Evolutionary conservation across 805 yeast genomes (phyloP).

Genomic region (Wickerhamomyces mucosus): DNA sequence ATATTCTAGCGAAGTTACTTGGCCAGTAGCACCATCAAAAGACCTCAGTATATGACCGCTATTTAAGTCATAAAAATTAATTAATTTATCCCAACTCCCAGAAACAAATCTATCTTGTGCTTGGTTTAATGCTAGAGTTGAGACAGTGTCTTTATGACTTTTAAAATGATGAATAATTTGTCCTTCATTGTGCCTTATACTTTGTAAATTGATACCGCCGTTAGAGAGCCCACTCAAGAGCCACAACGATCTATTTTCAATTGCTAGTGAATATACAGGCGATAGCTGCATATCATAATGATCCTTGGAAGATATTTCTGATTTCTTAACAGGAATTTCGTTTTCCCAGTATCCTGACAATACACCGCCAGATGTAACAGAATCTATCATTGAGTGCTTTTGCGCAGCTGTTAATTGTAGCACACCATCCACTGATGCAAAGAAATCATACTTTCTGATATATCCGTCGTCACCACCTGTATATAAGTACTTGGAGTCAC

Average conservation of each 20-base stretch:
- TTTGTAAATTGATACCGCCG: conserved; percentile 84
- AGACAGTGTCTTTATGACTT: conserved; percentile 65
- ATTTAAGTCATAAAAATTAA: conserved; percentile 79
- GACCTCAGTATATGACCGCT: conserved; percentile 46
- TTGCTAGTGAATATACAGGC: conserved; percentile 85
- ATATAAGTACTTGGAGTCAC: conserved; percentile 77
- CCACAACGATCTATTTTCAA: conserved; percentile 77
- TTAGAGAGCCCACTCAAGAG: conserved; percentile 67
- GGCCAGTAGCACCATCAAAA: conserved; percentile 60
- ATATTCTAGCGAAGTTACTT: conserved; percentile 65
- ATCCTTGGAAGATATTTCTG: conserved; percentile 24
- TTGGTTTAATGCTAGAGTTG: conserved; percentile 54
- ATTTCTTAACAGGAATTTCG: conserved; percentile 67
- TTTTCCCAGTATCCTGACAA: conserved; percentile 89
- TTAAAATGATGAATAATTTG: conserved; percentile 66
- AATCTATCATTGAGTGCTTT: conserved; percentile 78
- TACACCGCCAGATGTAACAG: conserved; percentile 78
- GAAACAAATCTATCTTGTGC: conserved; percentile 58
- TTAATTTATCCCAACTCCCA: conserved; percentile 85
- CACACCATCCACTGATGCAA: conserved; percentile 78
- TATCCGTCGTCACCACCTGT: conserved; percentile 97
- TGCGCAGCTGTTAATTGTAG: conserved; percentile 85
- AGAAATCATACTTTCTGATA: conserved; percentile 81
- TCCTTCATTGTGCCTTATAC: conserved; percentile 80
- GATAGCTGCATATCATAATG: conserved; percentile 48